phyloP scores from a whole-genome alignment of 192 early-diverging fungal genomes.

The Polychytrium aggregatum region DNA sequence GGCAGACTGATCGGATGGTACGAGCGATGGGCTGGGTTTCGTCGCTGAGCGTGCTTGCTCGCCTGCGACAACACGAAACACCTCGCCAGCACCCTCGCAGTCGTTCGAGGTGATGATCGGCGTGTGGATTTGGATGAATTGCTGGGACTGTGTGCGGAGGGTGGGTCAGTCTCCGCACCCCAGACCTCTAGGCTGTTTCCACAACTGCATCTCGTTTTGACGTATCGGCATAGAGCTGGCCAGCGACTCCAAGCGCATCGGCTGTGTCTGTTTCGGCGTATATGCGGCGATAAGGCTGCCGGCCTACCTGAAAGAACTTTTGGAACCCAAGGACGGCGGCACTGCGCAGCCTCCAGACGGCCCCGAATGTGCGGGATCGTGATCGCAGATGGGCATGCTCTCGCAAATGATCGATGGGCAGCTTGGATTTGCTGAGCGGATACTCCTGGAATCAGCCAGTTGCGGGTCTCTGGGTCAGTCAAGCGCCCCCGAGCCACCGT shows the following conservation, averaged over 20 bases:
- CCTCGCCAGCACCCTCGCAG: slow-evolving; percentile 84
- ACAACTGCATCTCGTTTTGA: no score
- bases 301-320: slow-evolving; percentile 56
- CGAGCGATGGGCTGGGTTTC: no score
- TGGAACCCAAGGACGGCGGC: slow-evolving; percentile 55
- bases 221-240: no score
- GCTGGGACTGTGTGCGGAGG: slow-evolving; percentile 38
- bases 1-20: neutral
- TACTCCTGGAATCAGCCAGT: slow-evolving; percentile 63
- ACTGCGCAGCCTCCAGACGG: slow-evolving; percentile 61
- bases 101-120: slow-evolving; percentile 75
- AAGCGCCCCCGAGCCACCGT: no score
- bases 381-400: slow-evolving; percentile 65
- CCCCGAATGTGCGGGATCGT: slow-evolving; percentile 60
- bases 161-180: no score
- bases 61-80: slow-evolving; percentile 42
- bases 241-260: no score
- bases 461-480: no score
- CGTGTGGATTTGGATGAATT: slow-evolving; percentile 68
- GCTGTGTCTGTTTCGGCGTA: no score
- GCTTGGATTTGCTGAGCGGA: slow-evolving; percentile 76
- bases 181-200: no score
- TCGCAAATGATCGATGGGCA: slow-evolving; percentile 66
- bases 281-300: no score
- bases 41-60: no score